Evolutionary conservation across 768 basidiomycete species (phyloP), one percentile per base, ranked within the genome.

Genomic region (Termitomyces sp.): DNA sequence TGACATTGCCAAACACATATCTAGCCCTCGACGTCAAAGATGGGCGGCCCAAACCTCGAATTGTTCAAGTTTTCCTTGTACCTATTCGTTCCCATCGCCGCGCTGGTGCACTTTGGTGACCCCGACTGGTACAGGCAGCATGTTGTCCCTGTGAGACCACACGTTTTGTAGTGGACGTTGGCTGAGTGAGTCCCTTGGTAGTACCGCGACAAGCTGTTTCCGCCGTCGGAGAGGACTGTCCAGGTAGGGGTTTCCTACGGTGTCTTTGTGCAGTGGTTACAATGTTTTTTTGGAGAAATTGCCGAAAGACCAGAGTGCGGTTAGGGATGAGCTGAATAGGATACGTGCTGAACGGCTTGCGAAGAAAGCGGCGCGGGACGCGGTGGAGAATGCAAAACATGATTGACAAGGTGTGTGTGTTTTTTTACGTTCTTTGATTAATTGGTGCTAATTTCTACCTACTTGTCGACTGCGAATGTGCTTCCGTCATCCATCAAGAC

Each of bases 21-120:
- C 5, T 12, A 13, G 34, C 3, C 8, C 10, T 1, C 1, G 32
- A 3, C 0, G 12, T 9, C 32, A 12, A 9, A 2, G 32, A 66
- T 66, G 65, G 65, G 63, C 31, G 65, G 89, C 12, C 84, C 90
- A 36, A 90, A 89, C 69, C 84, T 94, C 54, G 92, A 94, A 71
- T 81, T 94, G 18, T 92, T 94, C 85, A 94, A 93, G 73, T 94
- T 94, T 64, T 84, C 84, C 4, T 72, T 92, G 18, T 94, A 94
- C 70, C 84, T 94, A 56, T 92, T 92, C 64, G 85, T 92, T 58
- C 92, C 92, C 10, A 83, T 94, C 57, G 74, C 80, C 46, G 86
- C 90, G 24, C 80, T 94, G 66, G 73, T 92, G 50, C 88, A 93
- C 71, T 94, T 90, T 66, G 92, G 92, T 44, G 90, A 94, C 69